Percentiles rank a stretch among this genome's conserved stretches.
Conservation (phyloP, 306 rosid species). For the Aeschynomene evenia region DNA sequence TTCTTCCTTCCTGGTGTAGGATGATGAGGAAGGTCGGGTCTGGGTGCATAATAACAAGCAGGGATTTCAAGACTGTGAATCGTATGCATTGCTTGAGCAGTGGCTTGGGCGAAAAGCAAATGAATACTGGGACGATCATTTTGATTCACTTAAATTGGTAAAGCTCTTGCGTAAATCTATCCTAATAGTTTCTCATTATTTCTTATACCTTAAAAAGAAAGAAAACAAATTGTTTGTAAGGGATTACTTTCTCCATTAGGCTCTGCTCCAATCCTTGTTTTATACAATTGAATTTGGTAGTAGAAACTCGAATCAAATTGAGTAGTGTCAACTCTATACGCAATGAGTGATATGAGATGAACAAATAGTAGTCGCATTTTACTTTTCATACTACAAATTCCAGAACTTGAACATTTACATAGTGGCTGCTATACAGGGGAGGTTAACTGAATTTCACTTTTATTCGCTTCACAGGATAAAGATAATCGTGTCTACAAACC, state of each 20-base stretch:
- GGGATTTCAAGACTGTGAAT: constrained; percentile 62
- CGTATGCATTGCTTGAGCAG: constrained; percentile 47
- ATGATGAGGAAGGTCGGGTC: constrained; percentile 42
- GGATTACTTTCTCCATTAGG: not conserved
- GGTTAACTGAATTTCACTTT: not conserved
- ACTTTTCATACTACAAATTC: not conserved
- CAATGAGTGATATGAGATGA: not conserved
- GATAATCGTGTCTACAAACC: constrained; percentile 41
- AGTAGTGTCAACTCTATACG: no score
- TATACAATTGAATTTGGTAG: constrained; percentile 9
- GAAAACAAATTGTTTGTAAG: not conserved
- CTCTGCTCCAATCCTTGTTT: not conserved
- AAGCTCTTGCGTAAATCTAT: constrained; percentile 8
- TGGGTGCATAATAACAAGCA: constrained; percentile 67
- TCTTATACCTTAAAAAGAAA: constrained; percentile 3
- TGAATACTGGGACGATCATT: constrained; percentile 48
- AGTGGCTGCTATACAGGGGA: not conserved
- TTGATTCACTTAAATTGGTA: constrained; percentile 52
- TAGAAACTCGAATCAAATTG: not conserved
- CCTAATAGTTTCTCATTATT: not conserved
- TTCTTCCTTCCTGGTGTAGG: constrained; percentile 30
- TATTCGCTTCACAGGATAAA: constrained; percentile 28
- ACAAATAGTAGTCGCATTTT: not conserved
- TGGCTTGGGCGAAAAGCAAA: constrained; percentile 50
- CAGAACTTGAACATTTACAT: not conserved